phyloP scores from a whole-genome alignment of 352 stramenopile species.

The Phytophthora cajani region DNA sequence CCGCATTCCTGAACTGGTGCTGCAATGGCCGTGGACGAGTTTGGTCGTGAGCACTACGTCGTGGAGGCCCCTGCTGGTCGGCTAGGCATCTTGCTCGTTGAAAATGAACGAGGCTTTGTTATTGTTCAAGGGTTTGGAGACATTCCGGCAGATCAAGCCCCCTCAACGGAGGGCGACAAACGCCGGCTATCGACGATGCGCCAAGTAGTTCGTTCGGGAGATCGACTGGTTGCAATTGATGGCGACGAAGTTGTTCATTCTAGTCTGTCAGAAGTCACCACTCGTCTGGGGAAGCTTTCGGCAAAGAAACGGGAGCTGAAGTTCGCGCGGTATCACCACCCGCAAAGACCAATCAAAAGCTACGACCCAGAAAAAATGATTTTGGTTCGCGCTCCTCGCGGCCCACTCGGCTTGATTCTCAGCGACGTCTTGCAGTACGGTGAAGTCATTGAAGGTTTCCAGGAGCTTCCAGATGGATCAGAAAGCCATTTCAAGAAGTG shows the following conservation, averaged over 20 bases:
- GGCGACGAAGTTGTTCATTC: slow-evolving; percentile 53
- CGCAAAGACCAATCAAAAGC: slow-evolving; percentile 27
- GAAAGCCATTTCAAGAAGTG: slow-evolving; percentile 39
- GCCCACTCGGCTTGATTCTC: slow-evolving; percentile 57
- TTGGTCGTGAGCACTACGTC: slow-evolving; percentile 35
- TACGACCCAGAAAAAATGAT: slow-evolving; percentile 69
- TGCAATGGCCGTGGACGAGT: slow-evolving; percentile 10
- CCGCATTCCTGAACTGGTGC: background rate
- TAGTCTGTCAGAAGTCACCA: slow-evolving; percentile 51
- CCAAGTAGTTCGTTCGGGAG: slow-evolving; percentile 44
- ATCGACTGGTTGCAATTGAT: slow-evolving; percentile 63
- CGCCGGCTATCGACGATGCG: slow-evolving; percentile 42
- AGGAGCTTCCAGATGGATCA: slow-evolving; percentile 45
- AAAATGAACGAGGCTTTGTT: slow-evolving; percentile 53
- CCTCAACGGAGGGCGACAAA: slow-evolving; percentile 42
- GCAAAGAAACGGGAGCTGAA: slow-evolving; percentile 48
- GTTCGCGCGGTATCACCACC: slow-evolving; percentile 57
- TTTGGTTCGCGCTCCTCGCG: slow-evolving; percentile 42
- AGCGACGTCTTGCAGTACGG: slow-evolving; percentile 48
- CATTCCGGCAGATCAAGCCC: slow-evolving; percentile 31
- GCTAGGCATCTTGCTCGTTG: slow-evolving; percentile 60
- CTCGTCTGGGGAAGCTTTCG: slow-evolving; percentile 49
- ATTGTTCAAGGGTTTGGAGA: slow-evolving; percentile 55
- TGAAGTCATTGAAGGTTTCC: slow-evolving; percentile 61
- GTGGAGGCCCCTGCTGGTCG: slow-evolving; percentile 54